Evolutionary conservation across 129 eudicot species (phyloP).

Genomic region (carrot (Daucus carota)): DNA sequence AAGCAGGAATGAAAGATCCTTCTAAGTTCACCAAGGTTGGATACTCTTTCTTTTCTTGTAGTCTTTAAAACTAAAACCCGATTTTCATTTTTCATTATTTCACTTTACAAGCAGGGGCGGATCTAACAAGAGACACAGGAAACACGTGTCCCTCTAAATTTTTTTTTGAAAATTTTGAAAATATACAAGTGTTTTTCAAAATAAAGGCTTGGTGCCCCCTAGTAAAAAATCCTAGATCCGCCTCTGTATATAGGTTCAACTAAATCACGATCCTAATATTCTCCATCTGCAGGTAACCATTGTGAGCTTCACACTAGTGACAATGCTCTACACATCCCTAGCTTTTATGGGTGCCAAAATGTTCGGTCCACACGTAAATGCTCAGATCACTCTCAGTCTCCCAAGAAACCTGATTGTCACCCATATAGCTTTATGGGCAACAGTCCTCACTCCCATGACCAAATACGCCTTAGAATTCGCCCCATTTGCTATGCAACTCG

Average conservation of each 20-base stretch:
- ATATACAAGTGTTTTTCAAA: too few relatives aligned
- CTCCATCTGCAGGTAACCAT: slow-evolving; percentile 51
- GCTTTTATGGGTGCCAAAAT: slow-evolving; percentile 80
- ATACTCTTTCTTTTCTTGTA: background rate
- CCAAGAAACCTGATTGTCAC: slow-evolving; percentile 52
- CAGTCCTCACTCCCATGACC: slow-evolving; percentile 82
- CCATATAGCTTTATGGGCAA: slow-evolving; percentile 82
- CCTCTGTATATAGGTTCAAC: too few relatives aligned
- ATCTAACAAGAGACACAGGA: too few relatives aligned
- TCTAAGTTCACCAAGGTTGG: slow-evolving; percentile 83
- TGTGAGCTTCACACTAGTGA: slow-evolving; percentile 67
- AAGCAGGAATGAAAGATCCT: slow-evolving; percentile 84
- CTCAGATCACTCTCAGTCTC: slow-evolving; percentile 87
- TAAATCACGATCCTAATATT: too few relatives aligned
- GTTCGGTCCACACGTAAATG: slow-evolving; percentile 62
- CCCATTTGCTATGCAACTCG: slow-evolving; percentile 73
- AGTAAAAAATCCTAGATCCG: too few relatives aligned
- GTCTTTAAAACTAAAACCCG: background rate
- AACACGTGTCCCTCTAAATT: too few relatives aligned
- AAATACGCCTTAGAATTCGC: slow-evolving; percentile 84
- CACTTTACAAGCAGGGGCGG: too few relatives aligned
- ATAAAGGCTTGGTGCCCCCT: too few relatives aligned
- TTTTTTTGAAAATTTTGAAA: too few relatives aligned
- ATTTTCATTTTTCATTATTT: background rate
- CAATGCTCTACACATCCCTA: slow-evolving; percentile 50